Evolutionary conservation across 306 rosid species (phyloP).

Genomic region (Clitoria ternatea): DNA sequence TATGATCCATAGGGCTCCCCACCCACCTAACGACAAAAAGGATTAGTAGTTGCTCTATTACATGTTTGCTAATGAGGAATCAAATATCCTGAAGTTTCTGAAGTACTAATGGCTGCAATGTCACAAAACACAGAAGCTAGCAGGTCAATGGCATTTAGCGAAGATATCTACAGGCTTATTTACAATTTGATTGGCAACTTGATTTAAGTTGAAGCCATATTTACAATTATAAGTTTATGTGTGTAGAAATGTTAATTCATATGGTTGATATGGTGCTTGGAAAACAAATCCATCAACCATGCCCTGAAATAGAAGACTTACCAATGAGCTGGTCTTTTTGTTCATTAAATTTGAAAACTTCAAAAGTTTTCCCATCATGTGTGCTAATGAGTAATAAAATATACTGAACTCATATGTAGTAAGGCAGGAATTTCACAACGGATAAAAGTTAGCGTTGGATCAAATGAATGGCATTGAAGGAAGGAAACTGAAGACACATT

Average conservation of each 20-base stretch:
- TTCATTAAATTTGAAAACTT: not conserved
- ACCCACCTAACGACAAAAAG: not conserved
- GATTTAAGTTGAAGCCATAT: conserved; percentile 1
- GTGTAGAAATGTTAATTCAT: not conserved
- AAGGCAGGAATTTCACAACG: not conserved
- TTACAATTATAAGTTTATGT: conserved; percentile 8
- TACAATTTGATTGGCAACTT: not conserved
- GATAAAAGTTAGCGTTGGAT: not conserved
- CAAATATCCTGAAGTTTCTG: not conserved
- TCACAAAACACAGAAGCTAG: not conserved
- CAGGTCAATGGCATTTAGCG: not conserved
- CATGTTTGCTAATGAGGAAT: not conserved
- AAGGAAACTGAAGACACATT: not conserved
- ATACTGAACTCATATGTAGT: not conserved
- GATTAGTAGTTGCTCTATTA: not conserved
- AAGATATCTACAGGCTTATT: not conserved
- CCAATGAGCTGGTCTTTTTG: not conserved
- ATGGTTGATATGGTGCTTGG: not conserved
- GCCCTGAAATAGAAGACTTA: not conserved
- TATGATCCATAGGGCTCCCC: not conserved
- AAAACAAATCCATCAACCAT: conserved; percentile 8
- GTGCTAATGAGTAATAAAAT: not conserved
- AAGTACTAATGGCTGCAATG: not conserved
- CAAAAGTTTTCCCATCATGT: not conserved
- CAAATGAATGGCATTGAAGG: not conserved